Evolutionary conservation across 345 rosid species (phyloP), one percentile per base, ranked within the genome.

Genomic region (Moringa oleifera): DNA sequence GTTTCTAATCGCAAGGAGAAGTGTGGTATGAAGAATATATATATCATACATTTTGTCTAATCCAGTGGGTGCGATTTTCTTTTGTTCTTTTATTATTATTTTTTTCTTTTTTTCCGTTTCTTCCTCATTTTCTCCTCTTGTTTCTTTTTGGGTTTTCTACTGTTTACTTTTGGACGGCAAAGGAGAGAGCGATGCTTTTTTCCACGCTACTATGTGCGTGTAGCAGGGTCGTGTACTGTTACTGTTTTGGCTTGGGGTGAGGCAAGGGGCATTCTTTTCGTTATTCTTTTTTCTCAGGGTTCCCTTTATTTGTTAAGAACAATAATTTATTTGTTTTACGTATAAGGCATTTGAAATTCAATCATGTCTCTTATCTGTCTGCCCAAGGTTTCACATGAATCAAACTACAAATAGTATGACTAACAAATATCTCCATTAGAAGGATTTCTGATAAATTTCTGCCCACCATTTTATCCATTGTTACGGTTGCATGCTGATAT

Each of bases 1-100:
- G 89, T 80, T 84, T 84, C 74, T 84, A 73, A 74, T 55, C 54
- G 53, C 57, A 66, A 62, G 62, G 54, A 57, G 57, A 36, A 62
- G 56, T 47, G 56, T 36, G 46, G 53, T 24, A 18, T 37, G 77
- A 62, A 47, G 67, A 64, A 58, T 51, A n/a, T 20, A 66, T 68
- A 71, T 59, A 62, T 67, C 65, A 57, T 46, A 72, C 59, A 55
- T 59, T 68, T 65, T 65, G 71, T 63, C 45, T 45, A 59, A 63
- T 61, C 68, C 65, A 73, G 73, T 56, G 69, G 76, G 23, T 68
- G 63, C 61, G 21, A 20, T 54, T 49, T 50, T 52, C n/a, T n/a
- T n/a, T n/a, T n/a, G n/a, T n/a, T n/a, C n/a, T n/a, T n/a, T n/a
- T n/a, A n/a, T n/a, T n/a, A n/a, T n/a, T n/a, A n/a, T n/a, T n/a